Conservation (phyloP, 352 stramenopile species). For the Phytopythium mirpurense region DNA sequence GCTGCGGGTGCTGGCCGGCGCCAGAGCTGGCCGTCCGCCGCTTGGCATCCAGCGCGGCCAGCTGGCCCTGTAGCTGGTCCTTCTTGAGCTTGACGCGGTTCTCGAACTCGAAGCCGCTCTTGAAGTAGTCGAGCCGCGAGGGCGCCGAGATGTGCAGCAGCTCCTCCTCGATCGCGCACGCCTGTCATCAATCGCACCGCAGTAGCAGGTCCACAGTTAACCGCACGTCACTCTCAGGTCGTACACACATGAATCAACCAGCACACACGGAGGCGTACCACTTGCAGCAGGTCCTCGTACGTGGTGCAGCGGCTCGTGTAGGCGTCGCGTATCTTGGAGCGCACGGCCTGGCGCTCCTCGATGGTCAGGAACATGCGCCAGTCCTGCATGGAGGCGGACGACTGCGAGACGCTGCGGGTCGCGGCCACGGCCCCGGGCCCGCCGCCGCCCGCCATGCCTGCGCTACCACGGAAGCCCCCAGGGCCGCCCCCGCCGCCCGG, state of each 20-base stretch:
- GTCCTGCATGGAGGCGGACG: slow-evolving; percentile 65
- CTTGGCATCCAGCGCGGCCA: slow-evolving; percentile 76
- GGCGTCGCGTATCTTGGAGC: slow-evolving; percentile 82
- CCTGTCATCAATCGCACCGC: slow-evolving; percentile 21
- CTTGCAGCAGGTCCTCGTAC: slow-evolving; percentile 87
- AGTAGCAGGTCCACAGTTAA: not conserved
- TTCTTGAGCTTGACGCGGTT: slow-evolving; percentile 89
- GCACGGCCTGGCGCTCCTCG: slow-evolving; percentile 84
- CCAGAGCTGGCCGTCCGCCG: slow-evolving; percentile 32
- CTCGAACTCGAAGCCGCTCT: slow-evolving; percentile 89
- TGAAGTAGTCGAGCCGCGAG: slow-evolving; percentile 88
- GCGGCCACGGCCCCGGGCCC: slow-evolving; percentile 22
- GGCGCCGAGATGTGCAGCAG: slow-evolving; percentile 85
- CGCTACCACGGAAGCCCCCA: slow-evolving; percentile 24
- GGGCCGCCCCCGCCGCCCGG: no score
- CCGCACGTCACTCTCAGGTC: no score
- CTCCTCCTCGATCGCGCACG: slow-evolving; percentile 86
- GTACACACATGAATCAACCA: no score
- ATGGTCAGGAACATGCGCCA: slow-evolving; percentile 90
- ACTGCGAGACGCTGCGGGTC: slow-evolving; percentile 58
- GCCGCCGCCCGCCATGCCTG: slow-evolving; percentile 12
- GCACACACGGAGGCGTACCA: no score
- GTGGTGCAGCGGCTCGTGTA: slow-evolving; percentile 81
- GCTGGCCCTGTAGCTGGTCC: slow-evolving; percentile 80
- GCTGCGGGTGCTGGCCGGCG: slow-evolving; percentile 15